A percentile compares a stretch with the other conserved stretches of the same genome.
phyloP scores from a whole-genome alignment of 805 yeast species.

The Wickerhamomyces chambardii region DNA sequence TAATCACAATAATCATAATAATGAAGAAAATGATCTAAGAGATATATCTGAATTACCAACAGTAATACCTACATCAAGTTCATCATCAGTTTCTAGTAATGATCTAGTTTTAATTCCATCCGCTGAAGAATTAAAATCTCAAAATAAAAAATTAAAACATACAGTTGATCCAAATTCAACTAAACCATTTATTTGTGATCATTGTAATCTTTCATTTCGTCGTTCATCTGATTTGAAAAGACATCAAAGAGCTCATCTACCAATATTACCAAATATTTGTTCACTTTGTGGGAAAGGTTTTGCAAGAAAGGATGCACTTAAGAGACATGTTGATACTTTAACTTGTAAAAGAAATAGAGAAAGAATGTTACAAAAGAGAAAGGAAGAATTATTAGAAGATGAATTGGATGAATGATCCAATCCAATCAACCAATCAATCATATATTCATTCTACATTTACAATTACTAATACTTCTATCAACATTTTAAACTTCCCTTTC shows the following conservation, averaged over 20 bases:
- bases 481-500: too few species aligned
- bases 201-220: slow-evolving; percentile 56
- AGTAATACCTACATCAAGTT: not conserved
- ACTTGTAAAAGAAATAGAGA: slow-evolving; percentile 70
- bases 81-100: not conserved
- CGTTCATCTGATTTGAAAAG: slow-evolving; percentile 64
- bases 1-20: too few species aligned
- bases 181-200: slow-evolving; percentile 45
- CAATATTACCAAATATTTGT: slow-evolving; percentile 68
- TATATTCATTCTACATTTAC: too few species aligned
- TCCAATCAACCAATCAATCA: too few species aligned
- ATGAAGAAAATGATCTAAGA: too few species aligned
- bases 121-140: not conserved
- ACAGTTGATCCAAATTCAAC: slow-evolving; percentile 6
- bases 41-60: too few species aligned
- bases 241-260: slow-evolving; percentile 67
- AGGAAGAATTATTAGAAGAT: not conserved
- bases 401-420: too few species aligned
- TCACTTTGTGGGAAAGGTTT: slow-evolving; percentile 73
- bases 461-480: too few species aligned
- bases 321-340: slow-evolving; percentile 64
- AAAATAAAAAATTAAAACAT: not conserved
- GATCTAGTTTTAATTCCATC: not conserved
- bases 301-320: slow-evolving; percentile 76
- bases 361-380: slow-evolving; percentile 23